Base-by-base conservation (phyloP, 2,329 filamentous ascomycete species). In the Pyrenophora seminiperda region DNA sequence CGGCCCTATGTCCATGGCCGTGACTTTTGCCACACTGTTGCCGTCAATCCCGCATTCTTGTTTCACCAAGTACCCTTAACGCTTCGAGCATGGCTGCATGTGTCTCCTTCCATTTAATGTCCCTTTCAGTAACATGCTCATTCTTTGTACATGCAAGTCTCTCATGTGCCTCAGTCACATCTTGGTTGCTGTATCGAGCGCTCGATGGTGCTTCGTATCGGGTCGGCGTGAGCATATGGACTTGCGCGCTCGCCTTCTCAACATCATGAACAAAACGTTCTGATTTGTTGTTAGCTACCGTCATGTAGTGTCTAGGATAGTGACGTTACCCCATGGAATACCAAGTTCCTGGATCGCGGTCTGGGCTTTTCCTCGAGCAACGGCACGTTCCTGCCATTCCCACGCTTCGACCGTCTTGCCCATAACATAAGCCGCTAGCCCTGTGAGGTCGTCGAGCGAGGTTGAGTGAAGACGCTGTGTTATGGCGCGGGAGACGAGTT, bases 381-480 rank as follows among this genome's bases (percentile, higher is more conserved):
- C 29, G 2, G 4, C 9, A 14, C 38, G 37, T 7, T 47, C 45
- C 11, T 18, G 37, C 4, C 27, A 9, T 18, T 47, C 45, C 45
- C 45, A 47, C 22, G 31, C 22, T 20, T 36, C 10, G 15, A 36
- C 2, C 10, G 31, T 17, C 2, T 22, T 34, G 7, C 5, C 32
- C 15, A 11, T 11, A 0, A 5, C 10, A 27, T 11, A 11, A 11
- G 4, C 10, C 24, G 10, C 2, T 11, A 27, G 9, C 24, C n/a
- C 17, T 0, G 27, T 22, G 4, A 40, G n/a, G 1, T 33, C 14
- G 0, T 46, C 43, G n/a, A 49, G 46, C 2, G 47, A 47, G 4
- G 53, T 37, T 3, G 47, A 53, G n/a, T 60, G 55, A 4, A 62
- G 22, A 7, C 54, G 53, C 33, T 63, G 61, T 2, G 61, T 63